Conservation (phyloP, 306 rosid genomes). For the Purshia tridentata region DNA sequence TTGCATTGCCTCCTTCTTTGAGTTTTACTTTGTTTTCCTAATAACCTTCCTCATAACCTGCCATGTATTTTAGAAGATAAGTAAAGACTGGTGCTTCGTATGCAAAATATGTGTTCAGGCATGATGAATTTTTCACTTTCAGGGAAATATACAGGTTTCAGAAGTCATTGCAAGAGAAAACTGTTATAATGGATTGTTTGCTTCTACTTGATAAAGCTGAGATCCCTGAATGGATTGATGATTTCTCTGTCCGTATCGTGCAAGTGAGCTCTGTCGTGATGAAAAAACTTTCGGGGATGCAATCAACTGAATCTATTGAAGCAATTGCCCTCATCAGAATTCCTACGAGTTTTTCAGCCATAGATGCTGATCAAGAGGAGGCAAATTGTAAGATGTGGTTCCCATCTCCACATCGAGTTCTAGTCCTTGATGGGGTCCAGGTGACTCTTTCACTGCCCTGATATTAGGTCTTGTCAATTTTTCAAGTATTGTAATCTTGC, state of each 20-base stretch:
- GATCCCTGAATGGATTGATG: constrained; percentile 57
- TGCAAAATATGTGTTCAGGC: background rate
- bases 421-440: constrained; percentile 93
- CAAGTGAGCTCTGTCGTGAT: constrained; percentile 66
- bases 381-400: constrained; percentile 53
- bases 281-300: constrained; percentile 75
- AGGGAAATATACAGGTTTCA: constrained; percentile 81
- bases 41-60: no score
- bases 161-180: constrained; percentile 47
- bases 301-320: constrained; percentile 70
- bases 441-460: constrained; percentile 34
- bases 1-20: background rate
- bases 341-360: constrained; percentile 53
- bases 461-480: constrained; percentile 13
- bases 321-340: constrained; percentile 75
- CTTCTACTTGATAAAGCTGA: constrained; percentile 66
- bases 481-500: constrained; percentile 2
- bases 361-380: constrained; percentile 37
- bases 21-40: background rate
- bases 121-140: constrained; percentile 30
- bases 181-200: constrained; percentile 57
- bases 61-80: background rate
- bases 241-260: constrained; percentile 44
- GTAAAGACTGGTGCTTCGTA: background rate
- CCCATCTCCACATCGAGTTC: constrained; percentile 55